These are phyloP conservation scores for Monosporascus ibericus DNA, from an alignment of 2,329 filamentous ascomycete genomes.

Conservation along the genomic window DNA sequence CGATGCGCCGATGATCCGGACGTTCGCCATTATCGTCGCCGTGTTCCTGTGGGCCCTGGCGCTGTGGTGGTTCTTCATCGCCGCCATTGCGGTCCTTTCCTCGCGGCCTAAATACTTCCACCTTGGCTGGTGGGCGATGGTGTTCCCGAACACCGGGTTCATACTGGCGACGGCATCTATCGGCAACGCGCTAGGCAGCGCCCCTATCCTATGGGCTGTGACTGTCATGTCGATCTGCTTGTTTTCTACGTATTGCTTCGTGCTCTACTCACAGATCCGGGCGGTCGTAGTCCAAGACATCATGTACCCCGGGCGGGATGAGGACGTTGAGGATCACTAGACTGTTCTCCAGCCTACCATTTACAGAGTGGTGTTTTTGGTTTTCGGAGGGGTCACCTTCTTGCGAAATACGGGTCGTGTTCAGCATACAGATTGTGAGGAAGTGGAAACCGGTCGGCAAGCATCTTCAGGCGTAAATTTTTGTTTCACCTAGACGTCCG, in stretches of 20 bases:
- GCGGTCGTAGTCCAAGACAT: conserved; percentile 48
- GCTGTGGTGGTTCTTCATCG: conserved; percentile 52
- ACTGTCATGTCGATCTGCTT: conserved; percentile 45
- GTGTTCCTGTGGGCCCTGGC: conserved; percentile 61
- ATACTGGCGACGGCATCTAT: conserved; percentile 51
- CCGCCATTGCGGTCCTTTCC: conserved; percentile 38
- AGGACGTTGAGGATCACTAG: conserved; percentile 45
- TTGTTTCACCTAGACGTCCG: no score
- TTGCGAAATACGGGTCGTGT: no score
- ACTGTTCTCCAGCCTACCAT: not conserved
- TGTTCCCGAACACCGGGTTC: conserved; percentile 58
- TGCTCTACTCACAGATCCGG: conserved; percentile 37
- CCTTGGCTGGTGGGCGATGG: conserved; percentile 59
- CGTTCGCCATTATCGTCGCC: conserved; percentile 40
- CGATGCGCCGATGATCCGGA: conserved; percentile 37
- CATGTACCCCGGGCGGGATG: conserved; percentile 49
- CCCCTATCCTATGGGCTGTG: conserved; percentile 39
- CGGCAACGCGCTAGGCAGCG: conserved; percentile 40
- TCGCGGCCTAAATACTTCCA: conserved; percentile 47
- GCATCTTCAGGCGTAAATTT: no score
- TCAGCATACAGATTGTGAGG: no score
- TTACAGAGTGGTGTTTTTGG: no score
- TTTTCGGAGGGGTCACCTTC: no score
- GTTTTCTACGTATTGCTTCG: conserved; percentile 33
- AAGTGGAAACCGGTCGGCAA: no score